Evolutionary conservation across 2,329 filamentous ascomycete species (phyloP), one percentile per base, ranked within the genome.

Genomic region (Colletotrichum somersetense): DNA sequence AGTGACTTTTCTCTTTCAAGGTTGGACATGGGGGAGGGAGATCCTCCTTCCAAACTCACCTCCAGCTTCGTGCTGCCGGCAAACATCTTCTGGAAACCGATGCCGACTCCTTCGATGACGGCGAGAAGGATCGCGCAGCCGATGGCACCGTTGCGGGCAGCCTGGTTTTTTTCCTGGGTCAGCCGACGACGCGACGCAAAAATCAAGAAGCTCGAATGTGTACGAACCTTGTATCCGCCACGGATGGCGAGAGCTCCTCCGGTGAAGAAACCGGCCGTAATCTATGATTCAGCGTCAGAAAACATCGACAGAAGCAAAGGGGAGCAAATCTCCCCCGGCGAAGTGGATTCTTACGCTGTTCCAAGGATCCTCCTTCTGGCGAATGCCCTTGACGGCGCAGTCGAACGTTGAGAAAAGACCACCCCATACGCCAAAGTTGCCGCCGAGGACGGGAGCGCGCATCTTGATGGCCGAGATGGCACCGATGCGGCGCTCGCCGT

Each of bases 341-440:
- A 10, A 2, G 3, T 16, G 11, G 14, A 23, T 16, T 18, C 53
- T 35, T 40, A 57, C 53, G 79, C 95, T 95, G 35, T 62, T 56
- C 55, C 95, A 98, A 18, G 96, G 95, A 81, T 98, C 96, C 83
- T 99, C 96, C 91, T 98, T 98, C 88, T 96, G 94, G 75, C 95
- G 88, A 68, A 96, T 86, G 70, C 96, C 96, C 88, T 98, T 99
- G 74, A 98, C 93, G 30, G 95, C 93, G 86, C 96, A 99, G 85
- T 99, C 96, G 80, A 96, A 98, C 74, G 94, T 52, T 18, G 91
- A 94, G 88, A 98, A 98, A 70, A 98, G 86, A 76, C 96, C 96
- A 80, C 96, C 96, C 96, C 96, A 98, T 69, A 97, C 94, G 78
- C 96, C 96, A 78, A 98, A 99, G 87, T 99, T 99, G 79, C 96